These are phyloP conservation scores for Penicillium dipodomyicola DNA, from an alignment of 495 filamentous ascomycete species.

Conservation along the genomic window DNA sequence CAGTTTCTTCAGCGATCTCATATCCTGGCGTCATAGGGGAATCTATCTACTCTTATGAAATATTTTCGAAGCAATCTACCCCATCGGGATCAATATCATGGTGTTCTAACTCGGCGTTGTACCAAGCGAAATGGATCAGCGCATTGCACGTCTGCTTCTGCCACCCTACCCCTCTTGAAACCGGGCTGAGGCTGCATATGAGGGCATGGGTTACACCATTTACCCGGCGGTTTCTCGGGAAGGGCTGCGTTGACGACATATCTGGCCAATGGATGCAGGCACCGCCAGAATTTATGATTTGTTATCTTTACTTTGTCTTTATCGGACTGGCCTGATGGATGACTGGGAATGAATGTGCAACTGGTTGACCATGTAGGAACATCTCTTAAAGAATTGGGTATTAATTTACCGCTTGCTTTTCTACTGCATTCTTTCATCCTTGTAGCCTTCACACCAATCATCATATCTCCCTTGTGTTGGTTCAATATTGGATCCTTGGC, in stretches of 20 bases:
- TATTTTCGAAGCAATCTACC: constrained; percentile 17
- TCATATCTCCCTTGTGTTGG: background rate
- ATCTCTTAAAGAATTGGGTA: background rate
- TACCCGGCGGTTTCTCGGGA: constrained; percentile 2
- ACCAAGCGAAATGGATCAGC: constrained; percentile 13
- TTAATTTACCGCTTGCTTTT: background rate
- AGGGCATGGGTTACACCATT: constrained; percentile 4
- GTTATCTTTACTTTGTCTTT: constrained; percentile 5
- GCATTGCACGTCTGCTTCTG: constrained; percentile 1
- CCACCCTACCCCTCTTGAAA: constrained; percentile 18
- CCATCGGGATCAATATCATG: constrained; percentile 12
- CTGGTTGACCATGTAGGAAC: constrained; percentile 3
- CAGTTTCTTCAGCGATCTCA: constrained; percentile 28
- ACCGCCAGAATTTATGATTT: constrained; percentile 12
- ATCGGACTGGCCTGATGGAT: constrained; percentile 2
- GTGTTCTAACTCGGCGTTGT: constrained; percentile 17
- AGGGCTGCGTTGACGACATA: constrained; percentile 16
- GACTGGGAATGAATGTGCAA: constrained; percentile 1
- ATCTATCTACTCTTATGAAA: constrained; percentile 9
- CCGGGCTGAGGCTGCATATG: constrained; percentile 15
- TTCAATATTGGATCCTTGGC: constrained; percentile 1
- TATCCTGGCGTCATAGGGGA: constrained; percentile 25
- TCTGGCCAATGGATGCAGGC: constrained; percentile 26
- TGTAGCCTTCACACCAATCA: background rate
- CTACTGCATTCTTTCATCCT: background rate